Percentiles rank a stretch among this genome's conserved stretches.
Conservation (phyloP, 129 eudicot genomes). For the Pseudognaphalium luteoalbum region DNA sequence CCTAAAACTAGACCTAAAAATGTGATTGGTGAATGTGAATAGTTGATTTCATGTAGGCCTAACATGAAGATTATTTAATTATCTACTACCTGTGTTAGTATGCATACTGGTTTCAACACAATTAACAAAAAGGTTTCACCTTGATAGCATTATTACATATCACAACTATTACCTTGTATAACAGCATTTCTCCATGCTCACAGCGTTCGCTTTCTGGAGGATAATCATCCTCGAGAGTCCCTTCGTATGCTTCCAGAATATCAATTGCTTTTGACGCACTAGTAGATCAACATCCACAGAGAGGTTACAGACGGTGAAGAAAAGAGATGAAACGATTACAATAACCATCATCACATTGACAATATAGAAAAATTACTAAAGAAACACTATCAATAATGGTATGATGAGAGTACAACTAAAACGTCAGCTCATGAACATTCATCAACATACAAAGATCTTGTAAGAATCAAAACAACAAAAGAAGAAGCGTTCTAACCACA, state of each 20-base stretch:
- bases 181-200: constrained; percentile 97
- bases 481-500: not conserved
- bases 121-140: not conserved
- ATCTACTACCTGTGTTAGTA: constrained; percentile 10
- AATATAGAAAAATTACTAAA: not conserved
- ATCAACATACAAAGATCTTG: constrained; percentile 10
- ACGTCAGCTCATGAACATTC: constrained; percentile 3
- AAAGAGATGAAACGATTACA: not conserved
- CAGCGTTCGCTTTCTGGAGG: constrained; percentile 92
- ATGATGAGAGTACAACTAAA: constrained; percentile 3
- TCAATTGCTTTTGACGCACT: constrained; percentile 96
- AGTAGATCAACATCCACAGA: constrained; percentile 21
- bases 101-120: constrained; percentile 1
- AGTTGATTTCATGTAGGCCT: too few relatives aligned
- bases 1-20: too few relatives aligned
- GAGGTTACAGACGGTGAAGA: not conserved
- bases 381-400: not conserved
- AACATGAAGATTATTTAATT: not conserved
- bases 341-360: not conserved
- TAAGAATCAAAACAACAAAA: not conserved
- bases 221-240: constrained; percentile 92
- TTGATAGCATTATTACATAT: constrained; percentile 24
- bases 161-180: constrained; percentile 73
- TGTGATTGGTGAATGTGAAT: too few relatives aligned
- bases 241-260: constrained; percentile 99